Evolutionary conservation across 176 grass and related monocot species (phyloP), one percentile per base, ranked within the genome.

Genomic region (Dactylis glomerata): DNA sequence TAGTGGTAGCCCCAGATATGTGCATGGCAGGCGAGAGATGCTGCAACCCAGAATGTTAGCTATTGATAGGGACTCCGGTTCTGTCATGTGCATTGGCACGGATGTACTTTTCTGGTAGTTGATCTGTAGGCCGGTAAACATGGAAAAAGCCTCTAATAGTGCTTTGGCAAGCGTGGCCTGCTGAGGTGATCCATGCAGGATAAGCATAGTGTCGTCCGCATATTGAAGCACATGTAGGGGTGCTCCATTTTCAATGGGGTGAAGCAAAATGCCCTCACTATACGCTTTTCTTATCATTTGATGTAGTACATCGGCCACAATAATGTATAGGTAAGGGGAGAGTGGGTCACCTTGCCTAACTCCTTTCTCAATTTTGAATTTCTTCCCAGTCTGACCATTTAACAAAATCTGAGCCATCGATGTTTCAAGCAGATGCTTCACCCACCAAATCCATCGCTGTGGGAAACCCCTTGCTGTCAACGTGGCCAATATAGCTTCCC

Each of bases 211-310:
- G 50, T 22, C 50, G 17, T 52, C 50, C 0, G 50, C 50, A 1
- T 52, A 22, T 2, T 52, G 50, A 5, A 52, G 6, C 0, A 8
- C 50, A 1, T 16, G 50, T 1, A 52, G 0, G 5, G 17, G 50
- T 8, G 50, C 50, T 0, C 50, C 50, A 0, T 6, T 5, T 0
- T 0, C 4, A 0, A 52, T 52, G 0, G 50, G 50, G 1, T 52
- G 50, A 0, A 7, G 3, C 2, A 52, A 1, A 0, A 22, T 7
- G 0, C 19, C 17, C 0, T 7, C 7, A 0, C 22, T 6, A 22
- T 51, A 19, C 0, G 50, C 50, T 5, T 22, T 52, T 1, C 19
- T 6, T 0, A 52, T 0, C 50, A 52, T 22, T 8, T 52, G 17
- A 0, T 52, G 50, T 0, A 52, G 19, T 0, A 52, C 19, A 52